Evolutionary conservation across 306 rosid genomes (phyloP), one percentile per base, ranked within the genome.

Genomic region (Lagenaria siceraria): DNA sequence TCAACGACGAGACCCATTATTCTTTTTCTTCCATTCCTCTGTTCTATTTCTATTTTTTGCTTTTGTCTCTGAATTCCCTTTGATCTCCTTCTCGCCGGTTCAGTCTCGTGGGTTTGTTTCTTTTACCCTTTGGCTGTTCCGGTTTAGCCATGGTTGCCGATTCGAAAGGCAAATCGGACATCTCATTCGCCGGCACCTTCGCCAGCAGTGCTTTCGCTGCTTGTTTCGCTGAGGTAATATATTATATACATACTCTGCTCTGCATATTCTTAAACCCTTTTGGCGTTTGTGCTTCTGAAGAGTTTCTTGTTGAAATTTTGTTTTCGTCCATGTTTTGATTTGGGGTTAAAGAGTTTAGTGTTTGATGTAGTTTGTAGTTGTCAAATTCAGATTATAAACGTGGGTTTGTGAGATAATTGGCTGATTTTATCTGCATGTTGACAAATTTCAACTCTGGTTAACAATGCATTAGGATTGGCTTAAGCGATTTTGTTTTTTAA

Each of bases 201-300:
- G 89, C 89, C 53, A 83, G 89, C 62, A 86, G 95, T 66, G 91
- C 91, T 77, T 90, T 90, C 65, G 84, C 95, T 62, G 91, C 95
- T 76, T 90, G 87, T 84, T 79, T 86, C 48, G 95, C 95, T 0
- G 95, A 90, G 91, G 94, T 86, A 14, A 27, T 74, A 5, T 19
- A 10, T 33, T 25, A 4, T 5, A 11, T 38, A 0, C 54, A 25
- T 8, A 35, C 25, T 1, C 63, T 53, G 48, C 38, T 6, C 10
- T 60, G 63, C 63, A 72, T 46, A 38, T 46, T 74, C 62, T 35
- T 52, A 18, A 27, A 10, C 38, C 76, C 25, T 36, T 65, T 36
- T 21, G 49, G 7, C 15, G 36, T 0, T 69, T 8, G 29, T 68
- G 19, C n/a, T 68, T 69, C 52, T 38, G 0, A 10, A n/a, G 19